Percentiles rank a stretch among this genome's conserved stretches.
phyloP scores from a whole-genome alignment of 805 yeast genomes.

The Zygosaccharomyces pseudorouxii region DNA sequence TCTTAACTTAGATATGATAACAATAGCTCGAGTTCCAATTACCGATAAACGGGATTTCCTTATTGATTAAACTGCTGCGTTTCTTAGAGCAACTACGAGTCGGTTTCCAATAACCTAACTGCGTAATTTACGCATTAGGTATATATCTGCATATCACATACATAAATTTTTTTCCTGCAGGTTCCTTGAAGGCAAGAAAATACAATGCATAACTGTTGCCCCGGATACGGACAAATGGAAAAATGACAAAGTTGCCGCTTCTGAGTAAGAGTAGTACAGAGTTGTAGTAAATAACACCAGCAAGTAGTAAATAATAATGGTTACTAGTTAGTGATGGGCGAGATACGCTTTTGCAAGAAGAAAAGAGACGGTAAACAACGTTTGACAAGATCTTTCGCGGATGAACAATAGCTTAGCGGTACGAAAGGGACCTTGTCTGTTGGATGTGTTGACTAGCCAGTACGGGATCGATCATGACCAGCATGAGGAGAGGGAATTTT shows the following conservation, averaged over 20 bases:
- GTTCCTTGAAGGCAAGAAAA: not conserved
- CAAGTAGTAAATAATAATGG: too few relatives aligned
- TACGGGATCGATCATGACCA: too few relatives aligned
- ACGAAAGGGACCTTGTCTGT: too few relatives aligned
- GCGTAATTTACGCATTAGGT: not conserved
- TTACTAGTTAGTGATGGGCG: too few relatives aligned
- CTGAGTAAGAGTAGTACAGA: not conserved
- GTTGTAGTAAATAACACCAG: not conserved
- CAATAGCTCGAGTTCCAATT: not conserved
- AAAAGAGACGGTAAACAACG: too few relatives aligned
- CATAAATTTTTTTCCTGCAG: not conserved
- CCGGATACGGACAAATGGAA: not conserved
- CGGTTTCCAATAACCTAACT: too few relatives aligned
- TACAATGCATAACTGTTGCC: not conserved
- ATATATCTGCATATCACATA: not conserved
- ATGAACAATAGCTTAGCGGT: too few relatives aligned
- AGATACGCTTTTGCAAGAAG: too few relatives aligned
- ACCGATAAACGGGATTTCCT: not conserved
- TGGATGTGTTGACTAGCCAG: too few relatives aligned
- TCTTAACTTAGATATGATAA: not conserved
- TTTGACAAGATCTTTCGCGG: too few relatives aligned
- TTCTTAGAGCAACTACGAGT: too few relatives aligned
- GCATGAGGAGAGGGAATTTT: not conserved
- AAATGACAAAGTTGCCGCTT: not conserved
- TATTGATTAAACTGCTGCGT: not conserved